Percentiles rank a stretch among this genome's conserved stretches.
Conservation (phyloP, 148 eudicot species). For the Dianthus caryophyllus region DNA sequence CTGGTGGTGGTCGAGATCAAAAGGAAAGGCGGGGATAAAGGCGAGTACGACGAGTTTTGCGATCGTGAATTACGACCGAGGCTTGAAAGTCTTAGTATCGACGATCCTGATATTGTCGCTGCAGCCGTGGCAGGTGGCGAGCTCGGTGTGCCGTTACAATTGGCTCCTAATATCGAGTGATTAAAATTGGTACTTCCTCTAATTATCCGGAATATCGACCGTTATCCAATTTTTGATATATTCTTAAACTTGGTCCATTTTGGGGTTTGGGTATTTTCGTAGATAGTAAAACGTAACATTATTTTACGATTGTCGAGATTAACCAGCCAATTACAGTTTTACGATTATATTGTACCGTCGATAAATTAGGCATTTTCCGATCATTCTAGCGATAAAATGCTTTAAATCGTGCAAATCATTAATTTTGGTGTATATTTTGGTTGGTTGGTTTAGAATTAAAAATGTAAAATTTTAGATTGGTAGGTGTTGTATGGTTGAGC, state of each 20-base stretch:
- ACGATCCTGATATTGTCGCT: not conserved
- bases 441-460: too few species aligned
- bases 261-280: not conserved
- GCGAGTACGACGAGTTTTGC: conserved; percentile 65
- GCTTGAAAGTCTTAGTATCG: conserved; percentile 33
- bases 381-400: too few species aligned
- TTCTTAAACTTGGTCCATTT: not conserved
- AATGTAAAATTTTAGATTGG: not conserved
- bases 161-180: conserved; percentile 45
- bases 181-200: not conserved
- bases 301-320: too few species aligned
- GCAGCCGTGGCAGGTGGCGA: not conserved
- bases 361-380: too few species aligned
- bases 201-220: not conserved
- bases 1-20: conserved; percentile 69
- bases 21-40: conserved; percentile 70
- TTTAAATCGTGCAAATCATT: too few species aligned
- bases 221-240: too few species aligned
- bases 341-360: too few species aligned
- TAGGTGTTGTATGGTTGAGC: conserved; percentile 4
- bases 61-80: conserved; percentile 57
- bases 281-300: too few species aligned
- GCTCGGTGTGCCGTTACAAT: not conserved
- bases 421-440: too few species aligned
- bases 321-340: too few species aligned